These are phyloP conservation scores for Colletotrichum cordylinicola DNA, from an alignment of 2,329 filamentous ascomycete species.

Conservation along the genomic window DNA sequence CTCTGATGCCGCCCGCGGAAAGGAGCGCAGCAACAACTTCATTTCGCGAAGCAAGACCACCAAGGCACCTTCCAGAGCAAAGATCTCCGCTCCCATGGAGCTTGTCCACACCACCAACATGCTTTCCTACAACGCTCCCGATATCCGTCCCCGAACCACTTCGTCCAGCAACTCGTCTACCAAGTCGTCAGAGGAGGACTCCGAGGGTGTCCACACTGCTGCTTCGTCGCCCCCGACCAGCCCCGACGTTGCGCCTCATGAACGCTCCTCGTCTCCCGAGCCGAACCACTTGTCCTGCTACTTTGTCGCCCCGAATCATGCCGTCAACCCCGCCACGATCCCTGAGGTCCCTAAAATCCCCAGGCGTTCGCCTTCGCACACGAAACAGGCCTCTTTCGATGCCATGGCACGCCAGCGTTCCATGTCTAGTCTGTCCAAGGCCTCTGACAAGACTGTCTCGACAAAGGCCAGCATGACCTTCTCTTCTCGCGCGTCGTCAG, in stretches of 20 bases:
- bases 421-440: slow-evolving; percentile 62
- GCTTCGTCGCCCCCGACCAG: slow-evolving; percentile 70
- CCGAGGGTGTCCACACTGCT: slow-evolving; percentile 63
- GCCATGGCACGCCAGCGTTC: slow-evolving; percentile 72
- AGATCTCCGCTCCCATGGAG: slow-evolving; percentile 88
- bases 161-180: slow-evolving; percentile 57
- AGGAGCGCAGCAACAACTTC: slow-evolving; percentile 21
- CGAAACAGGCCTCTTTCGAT: slow-evolving; percentile 81
- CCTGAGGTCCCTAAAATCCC: slow-evolving; percentile 61
- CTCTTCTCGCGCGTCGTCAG: slow-evolving; percentile 60
- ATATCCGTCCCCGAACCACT: slow-evolving; percentile 64
- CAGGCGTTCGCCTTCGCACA: slow-evolving; percentile 82
- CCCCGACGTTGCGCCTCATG: slow-evolving; percentile 67
- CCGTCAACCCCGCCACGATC: slow-evolving; percentile 44
- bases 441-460: slow-evolving; percentile 57
- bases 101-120: slow-evolving; percentile 95
- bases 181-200: slow-evolving; percentile 74
- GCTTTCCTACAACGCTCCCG: slow-evolving; percentile 92
- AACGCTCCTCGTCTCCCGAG: slow-evolving; percentile 59
- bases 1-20: slow-evolving; percentile 40
- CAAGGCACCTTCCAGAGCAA: slow-evolving; percentile 59
- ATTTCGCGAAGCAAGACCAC: slow-evolving; percentile 57
- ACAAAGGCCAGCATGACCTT: slow-evolving; percentile 63
- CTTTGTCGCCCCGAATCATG: slow-evolving; percentile 60
- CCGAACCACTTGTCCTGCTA: slow-evolving; percentile 74